These are phyloP conservation scores for Salmacisia buchloeana DNA, from an alignment of 1,284 basidiomycete genomes.

Conservation along the genomic window DNA sequence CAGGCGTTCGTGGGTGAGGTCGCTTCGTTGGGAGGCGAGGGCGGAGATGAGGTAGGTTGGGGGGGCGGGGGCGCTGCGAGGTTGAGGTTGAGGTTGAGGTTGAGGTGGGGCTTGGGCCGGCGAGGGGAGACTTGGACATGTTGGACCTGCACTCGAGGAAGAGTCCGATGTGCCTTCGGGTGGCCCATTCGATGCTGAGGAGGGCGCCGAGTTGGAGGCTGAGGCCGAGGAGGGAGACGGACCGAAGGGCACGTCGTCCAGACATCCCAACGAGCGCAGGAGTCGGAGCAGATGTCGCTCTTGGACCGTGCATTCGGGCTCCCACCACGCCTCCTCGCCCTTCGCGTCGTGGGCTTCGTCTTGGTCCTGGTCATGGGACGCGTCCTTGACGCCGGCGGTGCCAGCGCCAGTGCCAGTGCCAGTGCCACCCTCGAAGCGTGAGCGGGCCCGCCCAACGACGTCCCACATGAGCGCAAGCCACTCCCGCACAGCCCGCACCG, in stretches of 20 bases:
- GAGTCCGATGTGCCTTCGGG: no score
- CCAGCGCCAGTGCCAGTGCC: no score
- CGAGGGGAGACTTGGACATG: conserved; percentile 9
- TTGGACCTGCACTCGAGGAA: conserved; percentile 15
- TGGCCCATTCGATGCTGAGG: no score
- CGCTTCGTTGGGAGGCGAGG: conserved; percentile 24
- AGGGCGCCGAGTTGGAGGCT: conserved; percentile 18
- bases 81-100: neutral
- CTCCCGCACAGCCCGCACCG: conserved; percentile 23
- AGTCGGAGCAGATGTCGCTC: conserved; percentile 23
- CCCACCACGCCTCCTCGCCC: conserved; percentile 23
- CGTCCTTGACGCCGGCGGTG: conserved; percentile 3
- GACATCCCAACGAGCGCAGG: conserved; percentile 13
- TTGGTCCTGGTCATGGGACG: conserved; percentile 5
- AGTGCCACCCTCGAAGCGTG: neutral
- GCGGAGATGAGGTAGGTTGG: conserved; percentile 40
- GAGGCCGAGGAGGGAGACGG: no score
- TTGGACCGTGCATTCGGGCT: conserved; percentile 24
- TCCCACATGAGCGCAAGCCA: conserved; percentile 38
- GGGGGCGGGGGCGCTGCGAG: neutral
- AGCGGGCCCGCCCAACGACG: neutral
- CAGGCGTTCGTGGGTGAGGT: conserved; percentile 38
- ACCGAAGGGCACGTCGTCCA: conserved; percentile 12
- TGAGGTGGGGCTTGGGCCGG: neutral
- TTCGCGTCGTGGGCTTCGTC: conserved; percentile 1